Conservation (phyloP, 1,284 basidiomycete species). For the Apiotrichum gamsii region DNA sequence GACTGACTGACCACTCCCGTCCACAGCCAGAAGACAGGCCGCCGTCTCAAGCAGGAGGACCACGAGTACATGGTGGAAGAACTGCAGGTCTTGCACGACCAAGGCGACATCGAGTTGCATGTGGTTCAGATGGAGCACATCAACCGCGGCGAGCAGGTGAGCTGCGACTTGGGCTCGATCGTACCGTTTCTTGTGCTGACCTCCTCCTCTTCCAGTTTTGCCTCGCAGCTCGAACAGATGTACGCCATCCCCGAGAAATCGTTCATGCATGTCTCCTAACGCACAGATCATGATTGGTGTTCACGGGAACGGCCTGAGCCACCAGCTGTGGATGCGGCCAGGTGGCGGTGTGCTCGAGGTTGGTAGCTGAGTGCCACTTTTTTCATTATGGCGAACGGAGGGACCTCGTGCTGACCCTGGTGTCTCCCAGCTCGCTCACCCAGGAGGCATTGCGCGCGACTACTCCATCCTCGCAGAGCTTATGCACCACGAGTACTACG, state of each 20-base stretch:
- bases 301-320: constrained; percentile 47
- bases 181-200: too few species aligned
- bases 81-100: constrained; percentile 16
- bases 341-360: constrained; percentile 40
- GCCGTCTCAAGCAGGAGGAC: constrained; percentile 18
- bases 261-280: too few species aligned
- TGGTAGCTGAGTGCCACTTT: too few species aligned
- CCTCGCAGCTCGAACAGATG: constrained; percentile 20
- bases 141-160: constrained; percentile 14
- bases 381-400: too few species aligned
- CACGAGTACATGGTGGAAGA: constrained; percentile 13
- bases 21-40: constrained; percentile 16
- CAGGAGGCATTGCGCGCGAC: constrained; percentile 24
- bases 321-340: constrained; percentile 51
- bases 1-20: too few species aligned
- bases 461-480: constrained; percentile 22
- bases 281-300: constrained; percentile 37
- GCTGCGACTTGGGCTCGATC: too few species aligned
- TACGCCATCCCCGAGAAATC: too few species aligned
- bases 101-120: constrained; percentile 25
- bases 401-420: too few species aligned
- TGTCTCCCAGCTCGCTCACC: too few species aligned
- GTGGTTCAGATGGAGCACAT: constrained; percentile 22
- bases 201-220: constrained; percentile 14
- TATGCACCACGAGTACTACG: constrained; percentile 26